phyloP scores from a whole-genome alignment of 148 eudicot species.

The Cornus kousa region DNA sequence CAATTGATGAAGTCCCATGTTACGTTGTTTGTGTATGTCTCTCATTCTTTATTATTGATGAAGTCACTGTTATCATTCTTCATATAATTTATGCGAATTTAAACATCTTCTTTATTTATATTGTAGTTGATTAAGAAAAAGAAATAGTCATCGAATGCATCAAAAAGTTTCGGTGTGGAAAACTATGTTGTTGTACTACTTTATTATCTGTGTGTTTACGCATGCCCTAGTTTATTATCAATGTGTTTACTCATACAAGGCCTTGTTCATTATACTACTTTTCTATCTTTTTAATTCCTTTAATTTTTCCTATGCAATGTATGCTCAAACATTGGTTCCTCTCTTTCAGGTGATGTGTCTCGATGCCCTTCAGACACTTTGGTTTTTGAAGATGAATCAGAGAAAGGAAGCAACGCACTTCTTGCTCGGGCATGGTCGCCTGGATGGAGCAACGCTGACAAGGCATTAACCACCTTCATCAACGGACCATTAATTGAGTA shows the following conservation, averaged over 20 bases:
- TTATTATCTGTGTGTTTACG: neutral
- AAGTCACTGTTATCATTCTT: neutral
- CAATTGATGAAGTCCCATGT: neutral
- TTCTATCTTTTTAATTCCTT: neutral
- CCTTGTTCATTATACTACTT: neutral
- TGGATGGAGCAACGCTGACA: slow-evolving; percentile 95
- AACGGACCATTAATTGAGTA: slow-evolving; percentile 86
- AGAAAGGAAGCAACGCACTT: slow-evolving; percentile 93
- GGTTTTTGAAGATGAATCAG: slow-evolving; percentile 80
- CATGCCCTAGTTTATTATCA: neutral
- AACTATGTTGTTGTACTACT: neutral
- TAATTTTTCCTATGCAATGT: neutral
- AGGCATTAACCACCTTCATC: slow-evolving; percentile 76
- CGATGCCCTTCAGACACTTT: slow-evolving; percentile 67
- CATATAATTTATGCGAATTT: neutral
- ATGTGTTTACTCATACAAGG: neutral
- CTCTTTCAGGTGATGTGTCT: slow-evolving; percentile 66
- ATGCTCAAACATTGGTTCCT: neutral
- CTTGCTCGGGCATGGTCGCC: slow-evolving; percentile 99
- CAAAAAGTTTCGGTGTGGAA: neutral
- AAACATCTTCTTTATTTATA: neutral
- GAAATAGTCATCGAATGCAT: neutral
- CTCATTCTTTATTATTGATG: neutral
- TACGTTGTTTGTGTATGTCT: neutral
- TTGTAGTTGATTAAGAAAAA: neutral